phyloP scores from a whole-genome alignment of 192 early-diverging fungal species.

The Umbelopsis sp. region DNA sequence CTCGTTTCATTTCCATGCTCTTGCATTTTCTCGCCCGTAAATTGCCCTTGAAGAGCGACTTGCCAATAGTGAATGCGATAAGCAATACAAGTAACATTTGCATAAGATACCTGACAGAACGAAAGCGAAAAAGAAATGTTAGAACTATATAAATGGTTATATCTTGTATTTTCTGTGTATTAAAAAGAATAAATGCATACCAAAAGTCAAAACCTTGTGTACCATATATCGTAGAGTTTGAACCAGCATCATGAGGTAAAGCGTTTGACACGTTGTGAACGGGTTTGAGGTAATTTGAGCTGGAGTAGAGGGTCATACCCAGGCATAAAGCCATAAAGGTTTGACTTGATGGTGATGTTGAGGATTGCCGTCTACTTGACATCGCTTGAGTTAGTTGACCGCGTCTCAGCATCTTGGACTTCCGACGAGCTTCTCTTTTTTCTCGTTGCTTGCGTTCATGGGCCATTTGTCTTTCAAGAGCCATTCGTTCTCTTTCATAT shows the following conservation, averaged over 20 bases:
- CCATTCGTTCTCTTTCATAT: constrained; percentile 1
- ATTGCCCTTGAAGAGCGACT: background rate
- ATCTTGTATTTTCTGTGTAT: too few relatives aligned
- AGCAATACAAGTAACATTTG: background rate
- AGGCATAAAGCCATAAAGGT: constrained; percentile 54
- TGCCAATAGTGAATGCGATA: background rate
- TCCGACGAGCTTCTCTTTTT: constrained; percentile 10
- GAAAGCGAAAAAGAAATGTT: too few relatives aligned
- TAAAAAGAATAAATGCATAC: background rate
- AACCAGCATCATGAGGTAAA: background rate
- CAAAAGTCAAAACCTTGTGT: background rate
- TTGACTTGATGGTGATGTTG: constrained; percentile 23
- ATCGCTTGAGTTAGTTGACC: background rate
- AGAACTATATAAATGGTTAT: too few relatives aligned
- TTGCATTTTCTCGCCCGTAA: background rate
- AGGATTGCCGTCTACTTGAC: background rate
- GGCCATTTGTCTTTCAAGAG: background rate
- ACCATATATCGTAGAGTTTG: background rate
- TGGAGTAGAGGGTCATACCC: constrained; percentile 46
- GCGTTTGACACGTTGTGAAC: background rate
- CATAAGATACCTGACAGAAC: background rate
- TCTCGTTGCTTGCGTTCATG: constrained; percentile 1
- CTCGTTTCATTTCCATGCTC: background rate
- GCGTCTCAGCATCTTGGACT: background rate
- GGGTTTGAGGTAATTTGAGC: background rate